Percentiles rank a stretch among this genome's conserved stretches.
phyloP scores from a whole-genome alignment of 2,329 filamentous ascomycete species.

The Xylariaceae sp. region DNA sequence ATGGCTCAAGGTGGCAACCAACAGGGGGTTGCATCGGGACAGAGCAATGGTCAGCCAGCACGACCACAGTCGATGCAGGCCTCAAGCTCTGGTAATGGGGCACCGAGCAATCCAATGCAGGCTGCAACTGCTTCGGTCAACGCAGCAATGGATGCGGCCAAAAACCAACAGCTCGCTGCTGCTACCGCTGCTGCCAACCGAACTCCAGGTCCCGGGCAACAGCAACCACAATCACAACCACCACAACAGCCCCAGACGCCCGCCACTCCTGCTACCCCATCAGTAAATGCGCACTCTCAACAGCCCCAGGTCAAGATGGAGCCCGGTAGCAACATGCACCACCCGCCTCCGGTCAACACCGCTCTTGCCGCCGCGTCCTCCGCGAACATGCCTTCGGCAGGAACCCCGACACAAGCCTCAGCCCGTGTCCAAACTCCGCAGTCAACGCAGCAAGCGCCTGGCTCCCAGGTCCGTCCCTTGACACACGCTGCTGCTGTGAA shows the following conservation, averaged over 20 bases:
- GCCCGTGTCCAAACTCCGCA: conserved; percentile 48
- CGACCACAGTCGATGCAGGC: conserved; percentile 22
- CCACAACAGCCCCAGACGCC: conserved; percentile 16
- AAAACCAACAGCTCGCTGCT: conserved; percentile 25
- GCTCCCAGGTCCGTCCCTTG: conserved; percentile 19
- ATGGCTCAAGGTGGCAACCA: not conserved
- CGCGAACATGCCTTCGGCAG: conserved; percentile 35
- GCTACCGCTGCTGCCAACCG: conserved; percentile 13
- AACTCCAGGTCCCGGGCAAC: conserved; percentile 12
- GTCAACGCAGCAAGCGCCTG: conserved; percentile 18
- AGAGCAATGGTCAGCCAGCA: conserved; percentile 14
- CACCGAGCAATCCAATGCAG: conserved; percentile 26
- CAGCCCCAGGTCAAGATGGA: conserved; percentile 33
- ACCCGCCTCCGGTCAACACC: conserved; percentile 45
- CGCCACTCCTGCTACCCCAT: conserved; percentile 18
- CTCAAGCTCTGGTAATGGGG: conserved; percentile 13
- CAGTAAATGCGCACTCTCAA: conserved; percentile 20
- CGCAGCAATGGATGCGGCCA: conserved; percentile 29
- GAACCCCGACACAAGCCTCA: conserved; percentile 45
- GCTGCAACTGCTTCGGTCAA: conserved; percentile 28
- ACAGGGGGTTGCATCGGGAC: conserved; percentile 9
- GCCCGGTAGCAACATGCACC: conserved; percentile 26
- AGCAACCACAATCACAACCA: conserved; percentile 12
- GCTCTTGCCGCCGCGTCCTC: conserved; percentile 35
- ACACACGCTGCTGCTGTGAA: conserved; percentile 27